These are phyloP conservation scores for Parsonsia alboflavescens DNA, from an alignment of 257 asterid genomes.

Conservation along the genomic window DNA sequence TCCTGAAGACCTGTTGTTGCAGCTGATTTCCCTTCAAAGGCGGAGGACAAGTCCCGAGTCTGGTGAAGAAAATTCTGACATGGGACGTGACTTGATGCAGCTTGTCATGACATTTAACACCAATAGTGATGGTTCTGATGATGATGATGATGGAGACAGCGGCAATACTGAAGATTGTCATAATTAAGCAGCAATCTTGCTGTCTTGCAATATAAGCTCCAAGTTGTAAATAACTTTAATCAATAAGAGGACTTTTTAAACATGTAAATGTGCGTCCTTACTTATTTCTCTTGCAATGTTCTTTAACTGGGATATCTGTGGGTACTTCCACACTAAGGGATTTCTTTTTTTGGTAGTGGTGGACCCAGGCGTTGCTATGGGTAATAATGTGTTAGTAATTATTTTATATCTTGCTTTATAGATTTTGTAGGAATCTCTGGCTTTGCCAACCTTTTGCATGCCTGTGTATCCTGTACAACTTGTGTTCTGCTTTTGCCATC, in stretches of 20 bases:
- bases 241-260: slow-evolving; percentile 16
- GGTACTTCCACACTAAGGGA: neutral
- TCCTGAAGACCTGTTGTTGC: slow-evolving; percentile 52
- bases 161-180: slow-evolving; percentile 30
- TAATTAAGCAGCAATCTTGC: slow-evolving; percentile 15
- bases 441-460: too few species aligned
- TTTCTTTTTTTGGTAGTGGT: neutral
- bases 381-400: too few species aligned
- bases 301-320: neutral
- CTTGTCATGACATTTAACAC: slow-evolving; percentile 37
- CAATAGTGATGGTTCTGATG: slow-evolving; percentile 38
- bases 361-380: neutral
- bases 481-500: too few species aligned
- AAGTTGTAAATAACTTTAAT: slow-evolving; percentile 24
- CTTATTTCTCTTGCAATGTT: neutral
- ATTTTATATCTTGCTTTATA: too few species aligned
- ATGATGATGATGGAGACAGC: slow-evolving; percentile 33
- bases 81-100: slow-evolving; percentile 39
- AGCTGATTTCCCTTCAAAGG: slow-evolving; percentile 42
- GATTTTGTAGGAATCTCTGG: too few species aligned
- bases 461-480: too few species aligned
- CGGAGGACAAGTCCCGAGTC: slow-evolving; percentile 31
- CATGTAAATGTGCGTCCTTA: slow-evolving; percentile 6
- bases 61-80: slow-evolving; percentile 29
- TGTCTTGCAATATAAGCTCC: neutral